A percentile compares a stretch with the other conserved stretches of the same genome.
These are phyloP conservation scores for Xylaria sp. DNA, from an alignment of 2,329 filamentous ascomycete species.

Conservation along the genomic window DNA sequence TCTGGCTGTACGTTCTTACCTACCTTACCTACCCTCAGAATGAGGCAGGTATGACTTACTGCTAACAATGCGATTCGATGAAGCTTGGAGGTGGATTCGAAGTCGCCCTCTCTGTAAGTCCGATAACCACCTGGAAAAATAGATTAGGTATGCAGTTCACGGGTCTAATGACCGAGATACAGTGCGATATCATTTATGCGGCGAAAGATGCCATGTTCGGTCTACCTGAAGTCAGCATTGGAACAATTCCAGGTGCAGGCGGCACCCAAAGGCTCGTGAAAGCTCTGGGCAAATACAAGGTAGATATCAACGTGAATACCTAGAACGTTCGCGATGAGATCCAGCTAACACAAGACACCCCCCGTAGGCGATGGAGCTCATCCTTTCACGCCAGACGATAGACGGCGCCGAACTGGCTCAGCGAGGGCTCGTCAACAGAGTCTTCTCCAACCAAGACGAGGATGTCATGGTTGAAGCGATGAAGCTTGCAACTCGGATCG, in stretches of 20 bases:
- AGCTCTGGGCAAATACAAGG: constrained; percentile 34
- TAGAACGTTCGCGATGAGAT: background rate
- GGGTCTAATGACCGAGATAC: background rate
- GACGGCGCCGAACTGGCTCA: constrained; percentile 36
- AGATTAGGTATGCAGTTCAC: background rate
- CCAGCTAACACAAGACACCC: constrained; percentile 6
- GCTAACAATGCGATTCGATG: background rate
- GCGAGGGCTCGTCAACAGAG: constrained; percentile 37
- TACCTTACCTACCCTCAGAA: background rate
- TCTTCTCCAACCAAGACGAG: constrained; percentile 28
- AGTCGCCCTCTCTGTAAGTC: constrained; percentile 41
- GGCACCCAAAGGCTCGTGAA: constrained; percentile 60
- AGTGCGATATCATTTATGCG: constrained; percentile 58
- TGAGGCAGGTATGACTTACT: background rate
- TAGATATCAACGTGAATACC: constrained; percentile 5
- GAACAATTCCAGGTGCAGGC: constrained; percentile 83
- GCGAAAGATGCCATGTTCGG: constrained; percentile 79
- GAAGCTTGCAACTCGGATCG: constrained; percentile 36
- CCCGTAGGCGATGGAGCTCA: constrained; percentile 40
- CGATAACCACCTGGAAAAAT: background rate
- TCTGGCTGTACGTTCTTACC: constrained; percentile 39
- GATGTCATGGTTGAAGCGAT: constrained; percentile 36
- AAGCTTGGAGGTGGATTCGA: constrained; percentile 49
- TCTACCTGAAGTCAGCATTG: constrained; percentile 92
- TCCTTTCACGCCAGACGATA: constrained; percentile 38